phyloP scores from a whole-genome alignment of 2,329 filamentous ascomycete genomes.

The Gnomoniopsis sp. region DNA sequence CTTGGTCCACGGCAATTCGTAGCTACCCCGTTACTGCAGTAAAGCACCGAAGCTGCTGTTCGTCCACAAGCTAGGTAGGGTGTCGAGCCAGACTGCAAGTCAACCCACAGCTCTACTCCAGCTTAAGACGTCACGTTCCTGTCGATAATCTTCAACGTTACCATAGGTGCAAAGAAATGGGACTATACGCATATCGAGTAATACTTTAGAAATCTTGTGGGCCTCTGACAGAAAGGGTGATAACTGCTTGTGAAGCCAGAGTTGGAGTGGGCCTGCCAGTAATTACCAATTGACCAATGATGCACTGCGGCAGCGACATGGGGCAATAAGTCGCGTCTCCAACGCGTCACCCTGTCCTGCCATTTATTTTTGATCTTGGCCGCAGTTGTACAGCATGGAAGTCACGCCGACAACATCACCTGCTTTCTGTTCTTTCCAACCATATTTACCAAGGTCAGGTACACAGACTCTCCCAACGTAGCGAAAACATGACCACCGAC shows the following conservation, averaged over 20 bases:
- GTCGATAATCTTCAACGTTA: too few relatives aligned
- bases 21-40: too few relatives aligned
- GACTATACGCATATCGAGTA: too few relatives aligned
- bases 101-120: too few relatives aligned
- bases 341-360: neutral
- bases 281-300: neutral
- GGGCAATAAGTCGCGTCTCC: slow-evolving; percentile 12
- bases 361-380: slow-evolving; percentile 1
- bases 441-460: neutral
- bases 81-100: too few relatives aligned
- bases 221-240: neutral
- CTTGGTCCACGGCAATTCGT: too few relatives aligned
- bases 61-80: too few relatives aligned
- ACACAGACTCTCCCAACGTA: slow-evolving; percentile 7
- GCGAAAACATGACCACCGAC: slow-evolving; percentile 29
- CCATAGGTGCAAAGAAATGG: too few relatives aligned
- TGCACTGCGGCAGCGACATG: neutral
- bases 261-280: neutral
- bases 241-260: neutral
- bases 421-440: neutral
- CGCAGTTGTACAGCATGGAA: neutral
- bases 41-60: too few relatives aligned
- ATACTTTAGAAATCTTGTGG: too few relatives aligned
- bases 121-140: too few relatives aligned
- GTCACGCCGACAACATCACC: neutral